These are phyloP conservation scores for Cladobotryum mycophilum DNA, from an alignment of 2,329 filamentous ascomycete species.

Conservation along the genomic window DNA sequence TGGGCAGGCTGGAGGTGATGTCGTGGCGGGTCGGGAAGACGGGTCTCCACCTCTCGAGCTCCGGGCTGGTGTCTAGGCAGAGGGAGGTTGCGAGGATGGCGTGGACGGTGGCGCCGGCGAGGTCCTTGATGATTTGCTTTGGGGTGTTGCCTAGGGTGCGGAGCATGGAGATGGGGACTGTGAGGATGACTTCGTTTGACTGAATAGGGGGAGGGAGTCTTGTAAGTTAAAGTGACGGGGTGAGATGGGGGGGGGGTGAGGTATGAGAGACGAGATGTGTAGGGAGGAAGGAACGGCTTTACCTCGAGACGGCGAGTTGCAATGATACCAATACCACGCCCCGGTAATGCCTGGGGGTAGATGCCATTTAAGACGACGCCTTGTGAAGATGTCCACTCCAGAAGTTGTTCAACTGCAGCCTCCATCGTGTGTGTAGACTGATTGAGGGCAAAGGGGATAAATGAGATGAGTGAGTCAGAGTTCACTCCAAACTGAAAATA, in stretches of 20 bases:
- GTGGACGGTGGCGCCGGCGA: slow-evolving; percentile 56
- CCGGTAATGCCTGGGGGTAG: slow-evolving; percentile 58
- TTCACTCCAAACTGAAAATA: too few species aligned
- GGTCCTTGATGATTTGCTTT: slow-evolving; percentile 41
- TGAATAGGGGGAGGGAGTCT: slow-evolving; percentile 13
- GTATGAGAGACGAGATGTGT: too few species aligned
- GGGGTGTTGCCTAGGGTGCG: slow-evolving; percentile 58
- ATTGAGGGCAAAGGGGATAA: too few species aligned
- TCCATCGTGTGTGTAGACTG: slow-evolving; percentile 13
- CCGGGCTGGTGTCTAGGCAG: slow-evolving; percentile 43
- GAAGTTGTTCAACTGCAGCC: slow-evolving; percentile 42
- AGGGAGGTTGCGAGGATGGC: slow-evolving; percentile 66
- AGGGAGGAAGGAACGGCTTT: slow-evolving; percentile 13
- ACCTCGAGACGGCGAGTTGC: slow-evolving; percentile 63
- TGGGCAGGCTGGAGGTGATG: slow-evolving; percentile 42
- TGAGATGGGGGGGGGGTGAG: too few species aligned
- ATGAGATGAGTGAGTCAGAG: too few species aligned
- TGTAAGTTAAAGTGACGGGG: neutral
- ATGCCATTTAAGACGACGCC: slow-evolving; percentile 65
- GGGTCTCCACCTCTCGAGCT: slow-evolving; percentile 54
- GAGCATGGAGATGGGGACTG: slow-evolving; percentile 58
- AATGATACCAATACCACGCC: slow-evolving; percentile 71
- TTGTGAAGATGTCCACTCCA: slow-evolving; percentile 58
- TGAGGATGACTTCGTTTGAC: slow-evolving; percentile 51
- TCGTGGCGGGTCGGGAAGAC: slow-evolving; percentile 60